These are phyloP conservation scores for Podaxis mareebaensis DNA, from an alignment of 768 basidiomycete species.

Conservation along the genomic window DNA sequence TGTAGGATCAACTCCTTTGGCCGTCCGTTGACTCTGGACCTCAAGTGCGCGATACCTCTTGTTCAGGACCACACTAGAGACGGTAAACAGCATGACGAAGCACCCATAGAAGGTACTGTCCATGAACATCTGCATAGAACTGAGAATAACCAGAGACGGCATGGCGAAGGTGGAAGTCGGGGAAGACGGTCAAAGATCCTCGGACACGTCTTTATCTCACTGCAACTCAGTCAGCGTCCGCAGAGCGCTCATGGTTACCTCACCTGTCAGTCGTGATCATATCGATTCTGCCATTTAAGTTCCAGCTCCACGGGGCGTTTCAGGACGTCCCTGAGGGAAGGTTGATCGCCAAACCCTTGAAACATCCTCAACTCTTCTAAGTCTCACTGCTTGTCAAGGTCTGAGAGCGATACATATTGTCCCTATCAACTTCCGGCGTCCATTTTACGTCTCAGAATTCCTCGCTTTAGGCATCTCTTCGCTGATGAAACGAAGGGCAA, in stretches of 20 bases:
- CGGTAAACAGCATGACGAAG: constrained; percentile 3
- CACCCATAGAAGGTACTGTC: constrained; percentile 6
- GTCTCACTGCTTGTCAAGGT: background rate
- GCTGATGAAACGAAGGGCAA: background rate
- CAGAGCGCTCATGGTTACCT: background rate
- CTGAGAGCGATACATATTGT: background rate
- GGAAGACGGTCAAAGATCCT: background rate
- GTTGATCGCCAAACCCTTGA: background rate
- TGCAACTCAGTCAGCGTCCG: background rate
- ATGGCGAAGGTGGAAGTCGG: background rate
- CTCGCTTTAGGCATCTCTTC: background rate
- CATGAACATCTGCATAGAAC: constrained; percentile 2
- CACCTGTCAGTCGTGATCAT: background rate
- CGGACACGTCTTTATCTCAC: background rate
- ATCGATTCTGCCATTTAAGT: background rate
- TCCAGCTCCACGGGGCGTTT: no score
- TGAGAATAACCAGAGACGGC: background rate
- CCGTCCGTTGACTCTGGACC: background rate
- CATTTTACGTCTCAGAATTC: background rate
- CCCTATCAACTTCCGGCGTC: background rate
- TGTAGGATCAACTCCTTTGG: background rate
- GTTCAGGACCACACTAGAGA: constrained; percentile 1
- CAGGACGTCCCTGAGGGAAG: no score
- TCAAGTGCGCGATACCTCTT: background rate
- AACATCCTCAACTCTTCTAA: background rate